Conservation (phyloP, 306 rosid species). For the Quercus dentata region DNA sequence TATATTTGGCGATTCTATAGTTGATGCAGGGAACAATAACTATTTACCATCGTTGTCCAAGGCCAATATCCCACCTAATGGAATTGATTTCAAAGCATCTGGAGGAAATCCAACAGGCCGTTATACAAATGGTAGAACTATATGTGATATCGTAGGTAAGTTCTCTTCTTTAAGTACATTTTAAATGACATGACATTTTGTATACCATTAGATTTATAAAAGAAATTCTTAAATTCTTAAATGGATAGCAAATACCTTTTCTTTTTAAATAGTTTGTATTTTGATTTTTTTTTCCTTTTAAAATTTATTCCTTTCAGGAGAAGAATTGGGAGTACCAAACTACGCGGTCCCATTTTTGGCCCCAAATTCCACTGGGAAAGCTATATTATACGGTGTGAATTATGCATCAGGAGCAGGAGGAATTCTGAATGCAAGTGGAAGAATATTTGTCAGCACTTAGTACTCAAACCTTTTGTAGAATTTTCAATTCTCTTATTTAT, state of each 20-base stretch:
- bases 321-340: constrained; percentile 74
- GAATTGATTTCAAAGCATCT: constrained; percentile 75
- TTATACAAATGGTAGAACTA: constrained; percentile 93
- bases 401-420: constrained; percentile 99
- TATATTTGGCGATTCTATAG: constrained; percentile 90
- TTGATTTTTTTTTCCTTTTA: not conserved
- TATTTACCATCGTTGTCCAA: constrained; percentile 68
- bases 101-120: constrained; percentile 91
- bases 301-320: constrained; percentile 42
- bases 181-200: no score
- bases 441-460: constrained; percentile 65
- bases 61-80: constrained; percentile 80
- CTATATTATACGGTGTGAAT: constrained; percentile 71
- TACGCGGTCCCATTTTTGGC: constrained; percentile 74
- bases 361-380: constrained; percentile 74
- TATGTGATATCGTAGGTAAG: constrained; percentile 81
- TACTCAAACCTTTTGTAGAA: not conserved
- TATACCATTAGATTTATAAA: no score
- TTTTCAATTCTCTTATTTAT: not conserved
- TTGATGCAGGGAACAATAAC: constrained; percentile 94
- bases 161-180: constrained; percentile 6
- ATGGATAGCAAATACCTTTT: not conserved
- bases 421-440: constrained; percentile 85
- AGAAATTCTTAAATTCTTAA: no score
- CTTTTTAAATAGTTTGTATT: not conserved